A percentile compares a stretch with the other conserved stretches of the same genome.
Conservation (phyloP, 768 basidiomycete species). For the Xerocomellus intermedius region DNA sequence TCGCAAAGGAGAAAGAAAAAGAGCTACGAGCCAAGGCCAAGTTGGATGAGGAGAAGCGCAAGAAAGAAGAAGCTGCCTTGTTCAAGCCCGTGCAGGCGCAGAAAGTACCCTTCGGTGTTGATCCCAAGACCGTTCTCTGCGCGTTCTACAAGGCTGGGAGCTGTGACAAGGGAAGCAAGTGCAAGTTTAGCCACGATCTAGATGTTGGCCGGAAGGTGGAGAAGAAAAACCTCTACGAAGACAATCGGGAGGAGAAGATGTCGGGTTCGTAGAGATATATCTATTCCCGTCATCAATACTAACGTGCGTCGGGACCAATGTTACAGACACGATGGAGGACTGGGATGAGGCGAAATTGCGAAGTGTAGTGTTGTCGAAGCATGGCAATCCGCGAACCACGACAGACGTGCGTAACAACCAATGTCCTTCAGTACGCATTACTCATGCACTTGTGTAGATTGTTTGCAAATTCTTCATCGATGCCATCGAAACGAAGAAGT, state of each 20-base stretch:
- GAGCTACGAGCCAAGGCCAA: constrained; percentile 72
- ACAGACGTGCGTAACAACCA: constrained; percentile 75
- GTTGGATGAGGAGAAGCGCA: constrained; percentile 76
- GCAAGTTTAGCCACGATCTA: constrained; percentile 95
- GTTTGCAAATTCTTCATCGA: constrained; percentile 98
- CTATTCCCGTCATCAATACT: background rate
- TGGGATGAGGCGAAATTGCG: constrained; percentile 97
- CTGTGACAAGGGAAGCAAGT: constrained; percentile 93
- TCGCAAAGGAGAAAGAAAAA: constrained; percentile 88
- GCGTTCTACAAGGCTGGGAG: constrained; percentile 88
- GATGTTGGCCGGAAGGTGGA: constrained; percentile 88
- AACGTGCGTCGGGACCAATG: background rate
- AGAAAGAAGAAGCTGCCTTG: constrained; percentile 81
- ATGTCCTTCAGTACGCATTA: background rate
- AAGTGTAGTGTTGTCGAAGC: constrained; percentile 82
- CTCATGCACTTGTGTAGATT: constrained; percentile 52
- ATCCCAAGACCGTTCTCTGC: constrained; percentile 94
- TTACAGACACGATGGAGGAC: constrained; percentile 89
- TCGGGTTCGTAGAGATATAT: constrained; percentile 46
- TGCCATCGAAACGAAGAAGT: constrained; percentile 91
- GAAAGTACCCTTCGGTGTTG: constrained; percentile 92
- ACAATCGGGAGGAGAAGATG: constrained; percentile 78
- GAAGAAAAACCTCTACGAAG: constrained; percentile 94
- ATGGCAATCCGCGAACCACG: constrained; percentile 86
- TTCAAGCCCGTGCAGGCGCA: constrained; percentile 78